Percentiles rank a stretch among this genome's conserved stretches.
Evolutionary conservation across 371 early-diverging fungal species (phyloP).

Genomic region (Apophysomyces variabilis): DNA sequence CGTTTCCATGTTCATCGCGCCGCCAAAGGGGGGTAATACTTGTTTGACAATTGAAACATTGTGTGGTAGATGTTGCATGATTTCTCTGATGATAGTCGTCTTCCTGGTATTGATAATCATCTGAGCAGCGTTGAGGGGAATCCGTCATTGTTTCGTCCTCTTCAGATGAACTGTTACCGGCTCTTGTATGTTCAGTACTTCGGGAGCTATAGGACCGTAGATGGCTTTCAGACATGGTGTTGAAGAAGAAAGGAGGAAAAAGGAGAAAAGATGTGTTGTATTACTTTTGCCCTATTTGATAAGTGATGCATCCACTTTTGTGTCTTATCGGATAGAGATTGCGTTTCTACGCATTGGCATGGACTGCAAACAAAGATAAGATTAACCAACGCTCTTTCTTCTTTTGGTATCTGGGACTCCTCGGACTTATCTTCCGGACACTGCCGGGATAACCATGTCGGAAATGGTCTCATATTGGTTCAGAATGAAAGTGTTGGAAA

Average conservation of each 20-base stretch:
- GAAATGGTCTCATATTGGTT: background rate
- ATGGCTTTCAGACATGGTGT: background rate
- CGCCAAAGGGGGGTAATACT: conserved; percentile 92
- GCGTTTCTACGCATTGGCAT: conserved; percentile 5
- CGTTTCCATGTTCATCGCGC: conserved; percentile 74
- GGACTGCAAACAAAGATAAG: conserved; percentile 13
- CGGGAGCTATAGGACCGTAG: background rate
- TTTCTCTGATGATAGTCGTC: conserved; percentile 12
- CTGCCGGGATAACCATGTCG: background rate
- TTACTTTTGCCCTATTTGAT: background rate
- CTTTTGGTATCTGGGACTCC: background rate
- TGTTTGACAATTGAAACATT: conserved; percentile 82
- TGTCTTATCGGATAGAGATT: conserved; percentile 6
- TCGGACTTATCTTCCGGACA: background rate
- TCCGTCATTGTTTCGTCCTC: background rate
- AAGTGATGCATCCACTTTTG: conserved; percentile 6
- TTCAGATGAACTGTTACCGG: background rate
- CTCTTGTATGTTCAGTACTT: background rate
- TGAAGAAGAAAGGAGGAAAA: background rate
- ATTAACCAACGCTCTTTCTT: conserved; percentile 11
- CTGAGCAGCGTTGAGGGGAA: conserved; percentile 19
- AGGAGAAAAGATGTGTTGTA: conserved; percentile 15
- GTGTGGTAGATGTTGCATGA: conserved; percentile 27
- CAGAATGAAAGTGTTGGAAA: background rate
- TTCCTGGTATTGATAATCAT: conserved; percentile 21